Base-by-base conservation (phyloP, 2,329 filamentous ascomycete species). In the Colletotrichum sp. region DNA sequence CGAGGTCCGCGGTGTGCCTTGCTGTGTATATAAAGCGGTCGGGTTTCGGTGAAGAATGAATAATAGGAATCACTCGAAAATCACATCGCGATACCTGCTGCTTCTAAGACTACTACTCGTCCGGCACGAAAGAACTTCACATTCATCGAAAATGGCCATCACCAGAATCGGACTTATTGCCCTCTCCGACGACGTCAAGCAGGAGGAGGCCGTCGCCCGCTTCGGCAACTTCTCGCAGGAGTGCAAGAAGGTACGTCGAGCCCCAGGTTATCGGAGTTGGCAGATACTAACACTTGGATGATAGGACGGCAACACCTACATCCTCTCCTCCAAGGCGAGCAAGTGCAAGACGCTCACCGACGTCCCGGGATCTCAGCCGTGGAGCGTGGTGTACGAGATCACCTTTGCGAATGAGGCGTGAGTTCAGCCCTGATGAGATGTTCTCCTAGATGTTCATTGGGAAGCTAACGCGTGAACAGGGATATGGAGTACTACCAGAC, bases 401-500 rank as follows among this genome's bases (percentile, higher is more conserved):
- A 76, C 74, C 5, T 76, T 76, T 60, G 64, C 65, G 6, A 75
- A 30, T 34, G 59, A 76, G 36, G 65, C n/a, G 70, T 74, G 1
- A 44, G 73, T 71, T 2, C 12, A 2, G 6, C 16, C 16, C 9
- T 18, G 16, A 28, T n/a, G 15, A 49, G 8, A 26, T 12, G n/a
- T 5, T 5, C 5, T 5, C 5, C 39, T 44, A 6, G 8, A n/a
- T 1, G 16, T 44, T 44, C n/a, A 57, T 6, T 5, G 21, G n/a
- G 2, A 34, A 4, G 8, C 36, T 39, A 26, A 59, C 2, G 9
- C 12, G 9, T 18, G 21, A 18, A 44, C 13, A 75, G 71, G 59
- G 74, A 76, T 5, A 76, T 76, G 74, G 74, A 75, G 49, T 76
- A 76, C 59, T 75, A 75, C 34, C 74, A 76, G 64, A 75, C 70